Base-by-base conservation (phyloP, 257 asterid genomes). In the Mitragyna speciosa region DNA sequence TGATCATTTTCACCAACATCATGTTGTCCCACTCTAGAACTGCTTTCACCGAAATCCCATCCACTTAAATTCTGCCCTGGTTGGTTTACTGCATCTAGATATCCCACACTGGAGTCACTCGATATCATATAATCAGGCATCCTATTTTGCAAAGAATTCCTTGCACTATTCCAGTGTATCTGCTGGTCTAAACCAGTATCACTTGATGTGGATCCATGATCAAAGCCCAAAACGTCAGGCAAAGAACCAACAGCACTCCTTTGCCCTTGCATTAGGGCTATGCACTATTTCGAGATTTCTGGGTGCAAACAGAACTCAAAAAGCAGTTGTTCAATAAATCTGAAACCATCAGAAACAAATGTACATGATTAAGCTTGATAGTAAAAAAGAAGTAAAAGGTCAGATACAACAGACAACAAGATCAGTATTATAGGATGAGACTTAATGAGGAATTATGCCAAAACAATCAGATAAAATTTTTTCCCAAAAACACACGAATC, bases 181-280 rank as follows among this genome's bases (percentile, higher is more conserved):
- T 89, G 95, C 86, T 89, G 89, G 79, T 92, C 97, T 80, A 91
- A 79, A 74, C 84, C 86, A 19, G 87, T 76, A 78, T 91, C 97
- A 80, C 76, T 86, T 76, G 97, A 84, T 39, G 90, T 71, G 51
- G 97, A 88, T 48, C 93, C 93, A 80, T 82, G 90, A 78, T 90
- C 93, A 64, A 92, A 88, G 87, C 91, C 85, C 72, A 92, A 69
- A 74, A 85, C 86, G 76, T 94, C 97, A 51, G 93, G 94, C 79
- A 92, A 85, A 76, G 96, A 85, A 78, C 89, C 92, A 31, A 89
- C 76, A 41, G 91, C 85, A 89, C 93, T 86, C 77, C 90, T 86
- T 77, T 87, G 96, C 86, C 95, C 98, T 89, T 95, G 96, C 98
- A 95, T 95, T 84, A 78, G 87, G 89, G 87, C 85, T 84, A 72